phyloP scores from a whole-genome alignment of 345 rosid species.

The Kernera saxatilis region DNA sequence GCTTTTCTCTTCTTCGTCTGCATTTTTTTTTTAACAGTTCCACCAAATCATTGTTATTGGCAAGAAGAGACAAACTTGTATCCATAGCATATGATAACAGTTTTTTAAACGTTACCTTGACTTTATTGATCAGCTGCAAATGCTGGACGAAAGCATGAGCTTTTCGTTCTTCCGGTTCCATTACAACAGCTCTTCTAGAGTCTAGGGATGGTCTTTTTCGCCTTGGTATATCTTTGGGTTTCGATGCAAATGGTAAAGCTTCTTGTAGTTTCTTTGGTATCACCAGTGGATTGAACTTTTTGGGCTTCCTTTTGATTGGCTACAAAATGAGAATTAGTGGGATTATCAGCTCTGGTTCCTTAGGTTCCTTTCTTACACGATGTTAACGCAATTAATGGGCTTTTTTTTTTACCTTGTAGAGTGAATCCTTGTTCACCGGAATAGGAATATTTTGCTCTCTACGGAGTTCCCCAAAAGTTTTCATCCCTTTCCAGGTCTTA shows the following conservation, averaged over 20 bases:
- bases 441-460: conserved; percentile 59
- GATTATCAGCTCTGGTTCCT: not conserved
- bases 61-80: not conserved
- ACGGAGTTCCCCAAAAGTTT: conserved; percentile 74
- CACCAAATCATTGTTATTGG: not conserved
- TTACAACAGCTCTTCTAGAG: conserved; percentile 64
- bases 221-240: conserved; percentile 64
- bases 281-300: conserved; percentile 71
- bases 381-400: not conserved
- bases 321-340: conserved; percentile 23
- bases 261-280: conserved; percentile 68
- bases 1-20: conserved; percentile 65
- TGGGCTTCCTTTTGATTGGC: conserved; percentile 71
- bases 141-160: conserved; percentile 58
- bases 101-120: conserved; percentile 44
- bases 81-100: not conserved
- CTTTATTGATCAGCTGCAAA: conserved; percentile 41
- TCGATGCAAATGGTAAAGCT: conserved; percentile 69
- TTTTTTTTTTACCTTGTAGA: conserved; percentile 57
- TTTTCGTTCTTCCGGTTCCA: conserved; percentile 63
- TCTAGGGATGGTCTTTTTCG: conserved; percentile 50
- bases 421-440: conserved; percentile 82
- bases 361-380: not conserved
- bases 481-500: conserved; percentile 86
- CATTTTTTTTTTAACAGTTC: not conserved